These are phyloP conservation scores for Calonectria ilicicola DNA, from an alignment of 2,329 filamentous ascomycete species.

Conservation along the genomic window DNA sequence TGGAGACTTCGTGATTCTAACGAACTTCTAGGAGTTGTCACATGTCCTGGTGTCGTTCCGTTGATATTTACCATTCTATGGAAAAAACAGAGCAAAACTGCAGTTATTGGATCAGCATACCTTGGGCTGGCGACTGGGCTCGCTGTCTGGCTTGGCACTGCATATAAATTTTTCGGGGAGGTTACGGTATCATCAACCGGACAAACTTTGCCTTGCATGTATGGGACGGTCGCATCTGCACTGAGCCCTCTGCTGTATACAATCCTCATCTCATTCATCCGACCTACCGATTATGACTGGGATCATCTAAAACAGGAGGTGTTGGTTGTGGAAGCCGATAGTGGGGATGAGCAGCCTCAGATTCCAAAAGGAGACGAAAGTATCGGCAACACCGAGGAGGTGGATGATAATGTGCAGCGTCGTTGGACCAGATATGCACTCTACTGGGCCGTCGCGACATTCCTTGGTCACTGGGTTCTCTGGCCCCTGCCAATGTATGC, in stretches of 20 bases:
- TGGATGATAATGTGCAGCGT: slow-evolving; percentile 3
- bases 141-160: slow-evolving; percentile 60
- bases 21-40: slow-evolving; percentile 10
- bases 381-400: neutral
- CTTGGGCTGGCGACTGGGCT: slow-evolving; percentile 60
- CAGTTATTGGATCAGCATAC: slow-evolving; percentile 59
- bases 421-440: slow-evolving; percentile 21
- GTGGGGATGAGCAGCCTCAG: slow-evolving; percentile 1
- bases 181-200: slow-evolving; percentile 59
- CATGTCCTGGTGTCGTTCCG: slow-evolving; percentile 58
- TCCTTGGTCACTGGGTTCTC: slow-evolving; percentile 24
- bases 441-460: slow-evolving; percentile 19
- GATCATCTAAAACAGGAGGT: slow-evolving; percentile 38
- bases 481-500: slow-evolving; percentile 23
- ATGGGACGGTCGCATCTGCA: slow-evolving; percentile 59
- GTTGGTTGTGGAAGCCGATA: slow-evolving; percentile 7
- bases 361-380: neutral
- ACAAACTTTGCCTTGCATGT: slow-evolving; percentile 59
- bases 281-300: slow-evolving; percentile 52
- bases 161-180: slow-evolving; percentile 55
- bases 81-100: slow-evolving; percentile 56
- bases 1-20: neutral
- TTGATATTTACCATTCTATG: slow-evolving; percentile 62
- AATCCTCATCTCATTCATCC: slow-evolving; percentile 54
- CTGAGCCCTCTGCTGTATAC: slow-evolving; percentile 53